These are phyloP conservation scores for Tetrahymena malaccensis DNA, from an alignment of 73 alveolate species.

Conservation along the genomic window DNA sequence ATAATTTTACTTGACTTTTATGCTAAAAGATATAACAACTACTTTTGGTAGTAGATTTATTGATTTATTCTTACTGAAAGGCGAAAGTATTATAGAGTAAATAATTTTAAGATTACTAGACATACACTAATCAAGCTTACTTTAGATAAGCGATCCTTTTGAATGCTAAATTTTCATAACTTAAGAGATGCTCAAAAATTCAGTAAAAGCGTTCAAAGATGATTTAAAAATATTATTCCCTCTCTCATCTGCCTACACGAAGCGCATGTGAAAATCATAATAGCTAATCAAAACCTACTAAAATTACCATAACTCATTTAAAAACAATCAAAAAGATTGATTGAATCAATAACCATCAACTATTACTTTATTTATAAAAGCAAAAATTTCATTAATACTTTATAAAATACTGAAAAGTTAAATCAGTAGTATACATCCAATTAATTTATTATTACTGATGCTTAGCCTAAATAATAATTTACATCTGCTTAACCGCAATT, in stretches of 20 bases:
- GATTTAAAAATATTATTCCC: background rate
- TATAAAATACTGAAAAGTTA: background rate
- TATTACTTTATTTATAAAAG: background rate
- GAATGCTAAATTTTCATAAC: background rate
- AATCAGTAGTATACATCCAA: background rate
- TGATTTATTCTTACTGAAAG: slow-evolving; percentile 22
- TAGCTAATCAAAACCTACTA: background rate
- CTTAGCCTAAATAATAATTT: no score
- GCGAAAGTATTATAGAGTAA: background rate
- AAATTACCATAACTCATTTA: background rate
- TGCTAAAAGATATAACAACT: slow-evolving; percentile 8
- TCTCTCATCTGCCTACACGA: background rate
- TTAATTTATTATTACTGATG: background rate
- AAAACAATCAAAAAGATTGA: no score
- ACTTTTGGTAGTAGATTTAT: slow-evolving; percentile 16
- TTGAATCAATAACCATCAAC: background rate
- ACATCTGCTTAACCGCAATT: background rate
- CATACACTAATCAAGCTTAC: background rate
- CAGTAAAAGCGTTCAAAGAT: background rate
- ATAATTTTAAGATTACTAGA: background rate
- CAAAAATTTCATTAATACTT: no score
- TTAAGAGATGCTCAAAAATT: background rate
- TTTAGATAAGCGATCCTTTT: background rate
- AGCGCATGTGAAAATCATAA: background rate
- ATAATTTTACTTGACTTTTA: background rate